Evolutionary conservation across 164 flowering plant genomes (phyloP), one percentile per base, ranked within the genome.

Genomic region (Dillenia suffruticosa): DNA sequence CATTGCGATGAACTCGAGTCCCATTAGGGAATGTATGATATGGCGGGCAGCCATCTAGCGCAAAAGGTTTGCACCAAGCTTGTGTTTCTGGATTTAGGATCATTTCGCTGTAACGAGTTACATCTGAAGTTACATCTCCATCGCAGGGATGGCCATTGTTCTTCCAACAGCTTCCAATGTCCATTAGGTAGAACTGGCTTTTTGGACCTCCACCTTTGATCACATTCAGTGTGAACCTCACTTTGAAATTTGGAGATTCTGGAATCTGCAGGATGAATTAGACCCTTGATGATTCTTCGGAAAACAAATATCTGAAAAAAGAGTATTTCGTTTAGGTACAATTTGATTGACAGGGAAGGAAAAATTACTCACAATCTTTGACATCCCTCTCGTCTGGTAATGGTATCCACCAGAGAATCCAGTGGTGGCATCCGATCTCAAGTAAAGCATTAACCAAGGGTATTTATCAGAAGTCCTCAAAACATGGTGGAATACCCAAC

Each of bases 361-460:
- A n/a, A 40, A 46, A 48, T 2, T 12, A 64, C 89, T 76, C 68
- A 84, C 89, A 66, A 76, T 81, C 72, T 81, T 86, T n/a, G 73
- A 57, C 83, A 86, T 82, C 9, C 90, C 88, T 60, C 96, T 79
- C 0, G 87, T 74, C 9, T 63, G 61, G 50, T 84, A 81, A 70
- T 79, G 91, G 67, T 88, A 88, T 1, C 95, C 95, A 13, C 88
- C 88, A 8, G 88, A 84, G 17, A 83, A 58, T 1, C 96, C 95
- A 19, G 44, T 47, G 0, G 83, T 77, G 22, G 92, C 87, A 64
- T 86, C 91, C 1, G 89, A 70, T 52, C 96, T 73, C 7, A 84
- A 69, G 76, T 86, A 89, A 63, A 84, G 83, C 91, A 86, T 84
- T 68, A 89, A 55, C 96, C 90, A 86, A 10, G 92, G 96, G 63